Base-by-base conservation (phyloP, 129 eudicot genomes). In the Tanacetum coccineum region DNA sequence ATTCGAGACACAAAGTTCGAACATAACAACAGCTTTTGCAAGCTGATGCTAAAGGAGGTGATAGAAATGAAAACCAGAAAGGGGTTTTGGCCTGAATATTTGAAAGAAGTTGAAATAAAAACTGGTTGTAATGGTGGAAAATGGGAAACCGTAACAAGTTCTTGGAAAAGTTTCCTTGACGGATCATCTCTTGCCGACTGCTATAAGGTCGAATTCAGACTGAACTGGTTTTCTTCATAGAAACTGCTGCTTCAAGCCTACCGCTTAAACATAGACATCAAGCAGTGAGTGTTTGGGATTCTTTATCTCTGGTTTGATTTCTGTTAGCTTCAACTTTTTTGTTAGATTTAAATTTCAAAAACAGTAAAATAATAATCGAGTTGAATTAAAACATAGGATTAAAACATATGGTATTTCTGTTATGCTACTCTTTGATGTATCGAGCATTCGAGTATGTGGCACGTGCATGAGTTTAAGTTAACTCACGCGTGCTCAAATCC, bases 101-200 rank as follows among this genome's bases (percentile, higher is more conserved):
- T 64, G 70, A 47, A 47, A 47, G 70, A 13, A 45, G 36, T 21
- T 21, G 40, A 45, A 13, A 64, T 22, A 46, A 46, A 64, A 64
- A 46, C 13, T 4, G 50, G 9, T 32, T 1, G 4, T 13, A 30
- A 1, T 40, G 7, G 48, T 22, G 25, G 25, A 22, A 22, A 22
- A 22, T 22, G 25, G 25, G 46, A 59, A 26, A 28, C 20, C 12
- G 3, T 59, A 25, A 13, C 45, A 1, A 7, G 11, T 22, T 11
- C 39, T 58, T 58, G 32, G 67, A 42, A 7, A 39, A 19, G n/a
- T 17, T 62, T 11, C 4, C 51, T 17, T 10, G 67, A 62, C n/a
- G 7, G 51, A 20, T 17, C 20, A 14, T 22, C 51, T 40, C 4
- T 36, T 22, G 25, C 1, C 25, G 2, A 22, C 25, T 52, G 25